Conservation (phyloP, 257 asterid genomes). For the Solanum pennellii region DNA sequence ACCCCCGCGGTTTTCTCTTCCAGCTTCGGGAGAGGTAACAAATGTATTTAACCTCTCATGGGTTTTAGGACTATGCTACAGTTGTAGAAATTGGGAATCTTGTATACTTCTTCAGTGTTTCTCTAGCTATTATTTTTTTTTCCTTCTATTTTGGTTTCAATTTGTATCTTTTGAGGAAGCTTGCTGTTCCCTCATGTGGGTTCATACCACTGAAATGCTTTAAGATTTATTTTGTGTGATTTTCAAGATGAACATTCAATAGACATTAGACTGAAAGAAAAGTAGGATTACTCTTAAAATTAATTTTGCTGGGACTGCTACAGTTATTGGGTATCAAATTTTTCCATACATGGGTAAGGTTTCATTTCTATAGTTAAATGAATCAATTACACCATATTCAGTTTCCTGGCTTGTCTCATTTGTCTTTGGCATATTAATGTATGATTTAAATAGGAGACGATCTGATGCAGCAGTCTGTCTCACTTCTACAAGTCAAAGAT, state of each 20-base stretch:
- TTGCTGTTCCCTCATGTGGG: not conserved
- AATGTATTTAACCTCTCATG: not conserved
- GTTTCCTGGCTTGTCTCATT: not conserved
- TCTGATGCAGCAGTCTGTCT: conserved; percentile 76
- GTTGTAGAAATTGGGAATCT: not conserved
- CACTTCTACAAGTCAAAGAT: conserved; percentile 81
- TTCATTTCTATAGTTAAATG: not conserved
- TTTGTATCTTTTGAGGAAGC: not conserved
- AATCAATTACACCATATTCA: not conserved
- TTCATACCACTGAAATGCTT: not conserved
- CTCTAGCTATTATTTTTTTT: too few relatives aligned
- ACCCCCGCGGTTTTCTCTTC: conserved; percentile 43
- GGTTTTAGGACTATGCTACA: not conserved
- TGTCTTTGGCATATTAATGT: conserved; percentile 1
- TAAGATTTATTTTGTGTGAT: not conserved
- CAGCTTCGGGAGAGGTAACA: conserved; percentile 23
- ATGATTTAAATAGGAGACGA: conserved; percentile 52
- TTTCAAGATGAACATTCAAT: conserved; percentile 47
- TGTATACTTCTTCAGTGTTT: not conserved
- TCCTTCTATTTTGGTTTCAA: not conserved
- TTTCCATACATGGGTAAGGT: conserved; percentile 75
- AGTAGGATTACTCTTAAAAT: conserved; percentile 88
- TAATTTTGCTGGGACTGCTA: conserved; percentile 71
- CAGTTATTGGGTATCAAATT: conserved; percentile 59
- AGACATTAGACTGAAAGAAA: conserved; percentile 82